Evolutionary conservation across 2,329 filamentous ascomycete genomes (phyloP).

Genomic region (Colletotrichum costaricense): DNA sequence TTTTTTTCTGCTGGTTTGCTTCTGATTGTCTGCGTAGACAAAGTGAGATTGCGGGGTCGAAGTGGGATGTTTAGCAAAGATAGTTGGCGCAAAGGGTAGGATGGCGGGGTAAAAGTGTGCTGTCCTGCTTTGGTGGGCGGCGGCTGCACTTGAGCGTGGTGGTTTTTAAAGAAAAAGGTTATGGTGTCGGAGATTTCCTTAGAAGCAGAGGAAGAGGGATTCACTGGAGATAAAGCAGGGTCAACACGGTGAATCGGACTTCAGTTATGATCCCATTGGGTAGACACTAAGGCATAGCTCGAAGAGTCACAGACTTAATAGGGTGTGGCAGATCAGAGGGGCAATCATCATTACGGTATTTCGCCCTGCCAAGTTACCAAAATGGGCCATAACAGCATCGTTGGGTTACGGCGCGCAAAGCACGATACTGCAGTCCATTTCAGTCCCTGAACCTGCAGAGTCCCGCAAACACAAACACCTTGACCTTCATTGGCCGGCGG

Average conservation of each 20-base stretch:
- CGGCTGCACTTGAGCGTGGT: constrained; percentile 15
- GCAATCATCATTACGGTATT: constrained; percentile 6
- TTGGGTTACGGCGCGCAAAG: constrained; percentile 1
- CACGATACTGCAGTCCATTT: constrained; percentile 14
- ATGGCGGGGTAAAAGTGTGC: constrained; percentile 31
- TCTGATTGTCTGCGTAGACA: constrained; percentile 3
- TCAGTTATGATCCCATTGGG: not conserved
- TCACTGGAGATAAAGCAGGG: not conserved
- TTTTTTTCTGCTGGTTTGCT: constrained; percentile 22
- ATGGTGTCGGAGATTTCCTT: not conserved
- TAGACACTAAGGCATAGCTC: not conserved
- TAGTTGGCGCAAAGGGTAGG: constrained; percentile 6
- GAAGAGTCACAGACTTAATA: constrained; percentile 17
- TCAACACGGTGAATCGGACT: not conserved
- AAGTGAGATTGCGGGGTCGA: constrained; percentile 35
- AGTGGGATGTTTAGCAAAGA: constrained; percentile 31
- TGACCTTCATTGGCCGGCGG: constrained; percentile 16
- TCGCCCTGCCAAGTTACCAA: no score
- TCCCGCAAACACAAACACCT: constrained; percentile 22
- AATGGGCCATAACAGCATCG: not conserved
- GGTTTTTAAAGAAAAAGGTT: not conserved
- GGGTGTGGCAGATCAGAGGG: constrained; percentile 8
- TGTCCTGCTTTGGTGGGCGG: constrained; percentile 12
- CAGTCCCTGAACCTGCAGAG: constrained; percentile 1
- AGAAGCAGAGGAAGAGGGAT: not conserved